Evolutionary conservation across 2,329 filamentous ascomycete species (phyloP).

Genomic region (Penicillium decumbens): DNA sequence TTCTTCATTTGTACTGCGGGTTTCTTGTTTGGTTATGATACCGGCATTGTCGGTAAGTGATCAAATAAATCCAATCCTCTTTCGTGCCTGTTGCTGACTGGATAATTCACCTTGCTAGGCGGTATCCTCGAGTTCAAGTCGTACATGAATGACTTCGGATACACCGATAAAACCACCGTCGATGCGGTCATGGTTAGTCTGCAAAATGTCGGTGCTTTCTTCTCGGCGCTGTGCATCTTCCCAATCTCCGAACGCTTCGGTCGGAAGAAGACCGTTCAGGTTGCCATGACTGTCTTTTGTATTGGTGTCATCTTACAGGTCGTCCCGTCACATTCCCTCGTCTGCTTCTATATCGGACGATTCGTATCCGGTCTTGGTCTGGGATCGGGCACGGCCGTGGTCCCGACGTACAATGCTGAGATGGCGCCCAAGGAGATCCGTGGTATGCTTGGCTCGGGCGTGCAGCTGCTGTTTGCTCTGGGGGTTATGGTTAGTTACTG

Average conservation of each 20-base stretch:
- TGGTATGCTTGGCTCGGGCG: slow-evolving; percentile 36
- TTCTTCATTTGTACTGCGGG: slow-evolving; percentile 27
- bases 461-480: slow-evolving; percentile 37
- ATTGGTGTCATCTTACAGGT: slow-evolving; percentile 44
- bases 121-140: slow-evolving; percentile 45
- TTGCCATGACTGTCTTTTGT: slow-evolving; percentile 41
- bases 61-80: background rate
- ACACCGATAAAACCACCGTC: slow-evolving; percentile 41
- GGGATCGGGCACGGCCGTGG: slow-evolving; percentile 42
- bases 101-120: slow-evolving; percentile 13
- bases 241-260: slow-evolving; percentile 46
- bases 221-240: slow-evolving; percentile 48
- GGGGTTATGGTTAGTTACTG: slow-evolving; percentile 39
- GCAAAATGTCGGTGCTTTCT: slow-evolving; percentile 51
- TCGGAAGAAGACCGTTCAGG: slow-evolving; percentile 44
- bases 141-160: slow-evolving; percentile 43
- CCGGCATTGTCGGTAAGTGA: slow-evolving; percentile 30
- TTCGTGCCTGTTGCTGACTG: background rate
- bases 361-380: slow-evolving; percentile 47
- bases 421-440: slow-evolving; percentile 44
- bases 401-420: slow-evolving; percentile 41
- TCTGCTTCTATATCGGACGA: slow-evolving; percentile 46
- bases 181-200: slow-evolving; percentile 48
- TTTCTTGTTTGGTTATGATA: slow-evolving; percentile 34
- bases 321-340: slow-evolving; percentile 44